Conservation (phyloP, 2,329 filamentous ascomycete species). For the Metarhizium anisopliae region DNA sequence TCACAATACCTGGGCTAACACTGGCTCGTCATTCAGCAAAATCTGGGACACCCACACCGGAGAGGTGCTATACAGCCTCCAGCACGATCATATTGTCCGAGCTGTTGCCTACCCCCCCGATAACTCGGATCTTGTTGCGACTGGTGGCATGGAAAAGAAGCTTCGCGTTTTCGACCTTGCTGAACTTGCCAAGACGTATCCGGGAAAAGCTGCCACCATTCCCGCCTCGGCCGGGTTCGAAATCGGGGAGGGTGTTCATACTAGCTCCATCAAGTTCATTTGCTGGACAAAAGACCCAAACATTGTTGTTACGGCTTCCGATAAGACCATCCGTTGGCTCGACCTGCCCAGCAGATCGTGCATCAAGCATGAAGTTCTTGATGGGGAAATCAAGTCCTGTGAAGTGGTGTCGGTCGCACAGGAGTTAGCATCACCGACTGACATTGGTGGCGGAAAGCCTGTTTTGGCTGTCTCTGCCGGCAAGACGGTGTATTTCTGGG, state of each 20-base stretch:
- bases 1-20: neutral
- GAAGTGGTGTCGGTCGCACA: conserved; percentile 69
- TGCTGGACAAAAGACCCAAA: conserved; percentile 89
- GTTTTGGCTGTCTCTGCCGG: conserved; percentile 89
- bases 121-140: conserved; percentile 75
- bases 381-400: conserved; percentile 83
- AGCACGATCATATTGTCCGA: conserved; percentile 92
- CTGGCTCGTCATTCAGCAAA: conserved; percentile 52
- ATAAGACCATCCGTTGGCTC: conserved; percentile 92
- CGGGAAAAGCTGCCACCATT: conserved; percentile 36
- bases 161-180: conserved; percentile 86
- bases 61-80: conserved; percentile 75
- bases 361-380: conserved; percentile 68
- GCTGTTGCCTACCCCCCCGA: conserved; percentile 84
- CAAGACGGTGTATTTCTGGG: conserved; percentile 88
- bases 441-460: conserved; percentile 58
- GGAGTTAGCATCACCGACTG: conserved; percentile 46
- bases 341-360: conserved; percentile 70
- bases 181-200: conserved; percentile 37
- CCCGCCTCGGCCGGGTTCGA: conserved; percentile 64
- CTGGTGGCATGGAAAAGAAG: conserved; percentile 93
- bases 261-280: conserved; percentile 87
- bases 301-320: conserved; percentile 81
- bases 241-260: conserved; percentile 77
- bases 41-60: conserved; percentile 97